Percentiles rank a stretch among this genome's conserved stretches.
Evolutionary conservation across 306 rosid species (phyloP).

Genomic region (Sicyos baderoa): DNA sequence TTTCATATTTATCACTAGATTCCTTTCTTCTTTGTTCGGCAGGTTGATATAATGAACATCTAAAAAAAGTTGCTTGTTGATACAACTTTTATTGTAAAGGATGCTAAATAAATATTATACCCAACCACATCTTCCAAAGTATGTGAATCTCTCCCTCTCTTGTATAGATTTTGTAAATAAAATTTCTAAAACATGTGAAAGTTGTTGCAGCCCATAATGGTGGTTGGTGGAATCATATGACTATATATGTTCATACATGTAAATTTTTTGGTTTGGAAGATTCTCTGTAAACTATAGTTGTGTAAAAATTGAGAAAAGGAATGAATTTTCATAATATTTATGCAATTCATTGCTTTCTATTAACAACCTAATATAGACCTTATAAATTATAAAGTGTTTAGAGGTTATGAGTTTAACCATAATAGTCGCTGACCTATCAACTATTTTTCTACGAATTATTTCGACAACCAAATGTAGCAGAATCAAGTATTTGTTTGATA

Average conservation of each 20-base stretch:
- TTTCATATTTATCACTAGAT: constrained; percentile 1
- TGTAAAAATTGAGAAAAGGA: neutral
- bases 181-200: constrained; percentile 1
- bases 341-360: no score
- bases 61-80: neutral
- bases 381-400: no score
- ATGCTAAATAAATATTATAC: neutral
- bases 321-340: neutral
- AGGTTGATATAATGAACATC: neutral
- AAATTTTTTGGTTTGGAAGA: neutral
- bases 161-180: constrained; percentile 9
- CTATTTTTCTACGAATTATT: no score
- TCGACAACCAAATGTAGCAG: no score
- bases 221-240: constrained; percentile 2
- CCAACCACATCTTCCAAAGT: neutral
- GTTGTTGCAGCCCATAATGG: constrained; percentile 2
- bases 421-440: no score
- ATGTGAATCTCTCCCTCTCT: constrained; percentile 7
- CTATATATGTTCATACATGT: neutral
- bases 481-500: no score
- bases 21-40: neutral
- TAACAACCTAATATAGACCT: no score
- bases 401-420: no score
- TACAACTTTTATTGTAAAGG: neutral
- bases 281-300: neutral